Conservation (phyloP, 305 asterid species). For the Solanum aculeatissimum region DNA sequence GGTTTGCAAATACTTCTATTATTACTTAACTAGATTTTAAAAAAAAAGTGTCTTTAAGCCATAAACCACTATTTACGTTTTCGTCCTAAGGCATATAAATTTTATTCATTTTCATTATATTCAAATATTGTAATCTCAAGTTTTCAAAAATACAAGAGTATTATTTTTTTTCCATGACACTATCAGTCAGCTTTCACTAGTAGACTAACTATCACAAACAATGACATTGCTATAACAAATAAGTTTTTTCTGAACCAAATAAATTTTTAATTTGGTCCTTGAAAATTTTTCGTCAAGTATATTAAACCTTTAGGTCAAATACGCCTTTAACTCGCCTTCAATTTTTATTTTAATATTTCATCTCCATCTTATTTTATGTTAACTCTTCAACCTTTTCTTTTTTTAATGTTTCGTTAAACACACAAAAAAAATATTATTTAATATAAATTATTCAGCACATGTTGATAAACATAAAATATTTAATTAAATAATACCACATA, state of each 20-base stretch:
- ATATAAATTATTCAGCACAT: background rate
- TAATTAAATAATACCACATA: background rate
- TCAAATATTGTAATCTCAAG: no score
- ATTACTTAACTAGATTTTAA: no score
- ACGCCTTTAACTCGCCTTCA: background rate
- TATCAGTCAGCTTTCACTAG: no score
- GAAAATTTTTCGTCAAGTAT: background rate
- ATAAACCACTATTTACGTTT: no score
- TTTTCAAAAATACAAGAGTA: no score
- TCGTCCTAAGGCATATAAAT: no score
- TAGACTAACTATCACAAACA: background rate
- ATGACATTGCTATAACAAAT: background rate
- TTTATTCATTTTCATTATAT: no score
- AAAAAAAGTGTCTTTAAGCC: no score
- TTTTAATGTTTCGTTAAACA: background rate
- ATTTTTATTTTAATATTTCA: background rate
- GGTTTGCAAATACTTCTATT: no score
- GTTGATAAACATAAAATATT: no score
- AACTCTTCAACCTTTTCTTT: background rate
- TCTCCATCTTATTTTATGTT: background rate
- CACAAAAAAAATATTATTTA: background rate
- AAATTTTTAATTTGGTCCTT: background rate
- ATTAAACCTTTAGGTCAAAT: background rate
- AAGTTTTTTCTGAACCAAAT: background rate
- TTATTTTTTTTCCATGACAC: no score